Percentiles rank a stretch among this genome's conserved stretches.
Evolutionary conservation across 2,329 filamentous ascomycete genomes (phyloP).

Genomic region (Canariomyces notabilis): DNA sequence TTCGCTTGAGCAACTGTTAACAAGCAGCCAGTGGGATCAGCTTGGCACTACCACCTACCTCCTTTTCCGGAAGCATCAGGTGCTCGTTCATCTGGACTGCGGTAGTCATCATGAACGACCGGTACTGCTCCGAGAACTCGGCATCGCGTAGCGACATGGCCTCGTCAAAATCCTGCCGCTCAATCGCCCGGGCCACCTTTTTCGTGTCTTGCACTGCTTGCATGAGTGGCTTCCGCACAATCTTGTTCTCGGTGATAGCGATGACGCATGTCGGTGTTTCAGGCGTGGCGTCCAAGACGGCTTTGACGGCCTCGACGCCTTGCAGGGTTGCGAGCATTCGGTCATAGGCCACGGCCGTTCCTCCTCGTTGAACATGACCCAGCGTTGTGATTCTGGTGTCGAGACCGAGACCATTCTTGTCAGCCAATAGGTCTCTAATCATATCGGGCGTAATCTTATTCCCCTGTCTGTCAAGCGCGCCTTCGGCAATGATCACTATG

Average conservation of each 20-base stretch:
- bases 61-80: slow-evolving; percentile 61
- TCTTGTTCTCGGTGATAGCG: slow-evolving; percentile 96
- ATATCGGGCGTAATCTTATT: slow-evolving; percentile 75
- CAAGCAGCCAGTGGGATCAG: background rate
- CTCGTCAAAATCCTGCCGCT: slow-evolving; percentile 75
- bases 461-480: slow-evolving; percentile 78
- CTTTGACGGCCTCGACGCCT: slow-evolving; percentile 88
- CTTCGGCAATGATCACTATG: slow-evolving; percentile 96
- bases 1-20: slow-evolving; percentile 52
- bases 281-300: slow-evolving; percentile 82
- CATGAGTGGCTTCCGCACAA: slow-evolving; percentile 82
- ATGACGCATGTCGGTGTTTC: slow-evolving; percentile 92
- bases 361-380: slow-evolving; percentile 95
- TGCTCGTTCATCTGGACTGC: slow-evolving; percentile 67
- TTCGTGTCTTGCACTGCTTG: slow-evolving; percentile 84
- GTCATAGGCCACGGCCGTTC: slow-evolving; percentile 88
- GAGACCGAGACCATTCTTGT: slow-evolving; percentile 67
- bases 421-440: slow-evolving; percentile 84
- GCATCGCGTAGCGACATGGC: slow-evolving; percentile 87
- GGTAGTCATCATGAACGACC: slow-evolving; percentile 86
- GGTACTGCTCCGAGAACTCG: slow-evolving; percentile 90
- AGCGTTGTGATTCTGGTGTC: slow-evolving; percentile 94
- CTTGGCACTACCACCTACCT: slow-evolving; percentile 46
- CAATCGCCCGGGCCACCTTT: slow-evolving; percentile 74
- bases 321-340: slow-evolving; percentile 89